Evolutionary conservation across 768 basidiomycete species (phyloP).

Genomic region (Podaxis sp.): DNA sequence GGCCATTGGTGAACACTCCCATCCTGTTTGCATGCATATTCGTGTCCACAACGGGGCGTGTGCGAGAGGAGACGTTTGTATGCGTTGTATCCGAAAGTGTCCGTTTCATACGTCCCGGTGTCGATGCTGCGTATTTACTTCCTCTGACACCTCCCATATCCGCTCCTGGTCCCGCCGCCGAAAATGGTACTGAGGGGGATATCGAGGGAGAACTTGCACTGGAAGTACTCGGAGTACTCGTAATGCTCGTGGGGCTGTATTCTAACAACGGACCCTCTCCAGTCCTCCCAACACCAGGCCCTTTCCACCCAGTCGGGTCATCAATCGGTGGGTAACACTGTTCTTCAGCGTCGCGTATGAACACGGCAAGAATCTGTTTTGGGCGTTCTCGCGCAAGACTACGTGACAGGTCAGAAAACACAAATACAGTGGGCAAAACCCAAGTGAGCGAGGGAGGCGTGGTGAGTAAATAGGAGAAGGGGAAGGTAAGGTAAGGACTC

Average conservation of each 20-base stretch:
- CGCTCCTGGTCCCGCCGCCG: too few species aligned
- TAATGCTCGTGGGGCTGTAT: not conserved
- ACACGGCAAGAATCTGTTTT: slow-evolving; percentile 71
- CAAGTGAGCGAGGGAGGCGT: not conserved
- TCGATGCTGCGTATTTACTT: too few species aligned
- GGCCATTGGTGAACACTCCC: not conserved
- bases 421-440: not conserved
- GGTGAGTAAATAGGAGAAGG: not conserved
- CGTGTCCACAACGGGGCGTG: not conserved
- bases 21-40: not conserved
- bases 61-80: not conserved
- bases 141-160: too few species aligned
- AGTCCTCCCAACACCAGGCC: slow-evolving; percentile 24
- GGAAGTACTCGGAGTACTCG: not conserved
- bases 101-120: too few species aligned
- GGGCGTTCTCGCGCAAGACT: slow-evolving; percentile 69
- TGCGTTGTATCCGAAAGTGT: too few species aligned
- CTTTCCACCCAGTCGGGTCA: slow-evolving; percentile 62
- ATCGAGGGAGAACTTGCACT: not conserved
- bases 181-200: too few species aligned
- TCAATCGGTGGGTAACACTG: slow-evolving; percentile 37
- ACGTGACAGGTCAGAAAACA: not conserved
- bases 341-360: slow-evolving; percentile 73
- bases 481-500: slow-evolving; percentile 16
- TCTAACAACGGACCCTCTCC: slow-evolving; percentile 15